Percentiles rank a stretch among this genome's conserved stretches.
Conservation (phyloP, 306 rosid species). For the Castanea sativa region DNA sequence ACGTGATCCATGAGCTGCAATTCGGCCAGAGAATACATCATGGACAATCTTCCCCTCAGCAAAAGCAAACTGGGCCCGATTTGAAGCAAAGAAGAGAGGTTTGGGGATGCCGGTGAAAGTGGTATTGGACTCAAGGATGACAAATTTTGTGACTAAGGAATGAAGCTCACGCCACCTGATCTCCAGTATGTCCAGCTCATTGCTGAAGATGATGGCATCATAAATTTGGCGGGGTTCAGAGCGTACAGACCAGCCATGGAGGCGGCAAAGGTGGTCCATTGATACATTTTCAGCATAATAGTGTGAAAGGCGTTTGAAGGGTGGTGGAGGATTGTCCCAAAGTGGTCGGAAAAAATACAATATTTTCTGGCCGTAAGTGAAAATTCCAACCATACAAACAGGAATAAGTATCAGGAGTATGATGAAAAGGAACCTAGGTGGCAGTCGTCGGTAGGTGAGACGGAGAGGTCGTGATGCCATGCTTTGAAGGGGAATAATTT, state of each 20-base stretch:
- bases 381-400: slow-evolving; percentile 43
- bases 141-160: slow-evolving; percentile 72
- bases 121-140: slow-evolving; percentile 72
- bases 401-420: slow-evolving; percentile 44
- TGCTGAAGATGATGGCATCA: slow-evolving; percentile 83
- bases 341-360: slow-evolving; percentile 83
- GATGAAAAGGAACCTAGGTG: slow-evolving; percentile 38
- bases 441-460: slow-evolving; percentile 33
- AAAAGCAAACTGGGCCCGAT: slow-evolving; percentile 54
- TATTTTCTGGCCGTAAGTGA: slow-evolving; percentile 45
- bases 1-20: slow-evolving; percentile 36
- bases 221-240: slow-evolving; percentile 62
- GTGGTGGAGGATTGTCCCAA: slow-evolving; percentile 77
- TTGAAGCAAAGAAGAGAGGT: slow-evolving; percentile 53
- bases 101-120: slow-evolving; percentile 89
- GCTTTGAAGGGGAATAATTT: slow-evolving; percentile 24
- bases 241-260: slow-evolving; percentile 84
- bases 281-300: slow-evolving; percentile 90
- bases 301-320: slow-evolving; percentile 67
- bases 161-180: slow-evolving; percentile 80
- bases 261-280: slow-evolving; percentile 70
- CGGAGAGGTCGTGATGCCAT: slow-evolving; percentile 43
- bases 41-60: slow-evolving; percentile 53
- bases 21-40: slow-evolving; percentile 44
- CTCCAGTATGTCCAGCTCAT: slow-evolving; percentile 85